These are phyloP conservation scores for Apiotrichum veenhuisii DNA, from an alignment of 1,284 basidiomycete genomes.

Conservation along the genomic window DNA sequence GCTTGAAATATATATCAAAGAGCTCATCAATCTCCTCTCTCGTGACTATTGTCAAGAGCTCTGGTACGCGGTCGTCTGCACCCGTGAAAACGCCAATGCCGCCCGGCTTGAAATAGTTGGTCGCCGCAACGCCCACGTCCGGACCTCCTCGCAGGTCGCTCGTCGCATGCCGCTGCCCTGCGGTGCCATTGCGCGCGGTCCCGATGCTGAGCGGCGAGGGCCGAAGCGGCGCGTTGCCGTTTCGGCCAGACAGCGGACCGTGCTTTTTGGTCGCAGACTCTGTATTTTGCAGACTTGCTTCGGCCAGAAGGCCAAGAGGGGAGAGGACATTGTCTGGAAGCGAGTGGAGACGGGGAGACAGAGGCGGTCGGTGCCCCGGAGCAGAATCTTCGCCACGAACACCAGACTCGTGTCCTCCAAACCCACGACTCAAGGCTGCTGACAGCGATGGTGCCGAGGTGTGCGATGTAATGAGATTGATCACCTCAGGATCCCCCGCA, in stretches of 20 bases:
- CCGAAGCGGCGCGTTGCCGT: slow-evolving; percentile 25
- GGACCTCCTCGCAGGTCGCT: slow-evolving; percentile 36
- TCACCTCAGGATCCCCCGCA: slow-evolving; percentile 58
- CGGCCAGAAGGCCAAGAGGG: slow-evolving; percentile 82
- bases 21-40: slow-evolving; percentile 82
- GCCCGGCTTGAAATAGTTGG: slow-evolving; percentile 93
- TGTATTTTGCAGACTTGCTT: slow-evolving; percentile 83
- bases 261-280: slow-evolving; percentile 38
- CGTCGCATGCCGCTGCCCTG: slow-evolving; percentile 27
- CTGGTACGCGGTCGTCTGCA: slow-evolving; percentile 54
- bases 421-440: slow-evolving; percentile 29
- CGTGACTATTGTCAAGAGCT: slow-evolving; percentile 77
- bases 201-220: slow-evolving; percentile 35
- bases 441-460: slow-evolving; percentile 33
- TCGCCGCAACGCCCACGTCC: slow-evolving; percentile 64
- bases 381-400: slow-evolving; percentile 13
- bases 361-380: slow-evolving; percentile 35
- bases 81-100: slow-evolving; percentile 23
- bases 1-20: slow-evolving; percentile 76
- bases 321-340: slow-evolving; percentile 87
- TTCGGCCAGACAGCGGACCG: slow-evolving; percentile 7
- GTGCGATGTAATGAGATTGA: slow-evolving; percentile 76
- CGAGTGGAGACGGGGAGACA: slow-evolving; percentile 75
- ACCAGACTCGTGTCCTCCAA: slow-evolving; percentile 12
- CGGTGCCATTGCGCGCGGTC: slow-evolving; percentile 16